Evolutionary conservation across 2,329 filamentous ascomycete genomes (phyloP), one percentile per base, ranked within the genome.

Genomic region (Parafenestella ontariensis): DNA sequence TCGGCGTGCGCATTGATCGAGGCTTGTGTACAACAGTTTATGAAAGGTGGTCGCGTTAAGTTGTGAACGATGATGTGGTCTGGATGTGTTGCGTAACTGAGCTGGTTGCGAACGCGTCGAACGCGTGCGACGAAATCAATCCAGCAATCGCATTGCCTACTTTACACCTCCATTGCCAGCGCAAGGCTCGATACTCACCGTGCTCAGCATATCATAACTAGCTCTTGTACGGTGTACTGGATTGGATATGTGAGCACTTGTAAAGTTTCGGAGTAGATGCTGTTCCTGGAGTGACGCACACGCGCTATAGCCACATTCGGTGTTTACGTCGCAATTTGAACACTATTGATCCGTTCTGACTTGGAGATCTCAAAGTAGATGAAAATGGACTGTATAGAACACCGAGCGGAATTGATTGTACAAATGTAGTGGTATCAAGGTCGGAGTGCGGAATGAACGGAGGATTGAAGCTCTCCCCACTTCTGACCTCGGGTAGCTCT

Each of bases 1-100:
- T 29, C 10, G 39, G 39, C 28, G 20, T 11, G 15, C n/a, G 23
- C 5, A 59, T 59, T 61, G 55, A 58, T 45, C 37, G 29, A 18
- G 11, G 31, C 10, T 17, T 20, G 5, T 31, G 18, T 17, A n/a
- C 44, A 10, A 39, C 7, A 15, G 41, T 41, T 23, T 28, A 33
- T 44, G 28, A 23, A 23, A 28, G 21, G 7, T 20, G 2, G 10
- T 29, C 36, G 29, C 24, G 20, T 46, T 18, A n/a, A 42, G 17
- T 26, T 26, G 36, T 23, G 44, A 39, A 34, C 11, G 46, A 42
- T 49, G 49, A 31, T 28, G 46, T 39, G 21, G 11, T 18, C 5
- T 42, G 6, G 10, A 21, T 5, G 10, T 5, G 18, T 39, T 39
- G 36, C n/a, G 18, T 18, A n/a, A 9, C 9, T 26, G 24, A 5